Conservation (phyloP, 2,329 filamentous ascomycete genomes). For the Pestalotiopsis sp. region DNA sequence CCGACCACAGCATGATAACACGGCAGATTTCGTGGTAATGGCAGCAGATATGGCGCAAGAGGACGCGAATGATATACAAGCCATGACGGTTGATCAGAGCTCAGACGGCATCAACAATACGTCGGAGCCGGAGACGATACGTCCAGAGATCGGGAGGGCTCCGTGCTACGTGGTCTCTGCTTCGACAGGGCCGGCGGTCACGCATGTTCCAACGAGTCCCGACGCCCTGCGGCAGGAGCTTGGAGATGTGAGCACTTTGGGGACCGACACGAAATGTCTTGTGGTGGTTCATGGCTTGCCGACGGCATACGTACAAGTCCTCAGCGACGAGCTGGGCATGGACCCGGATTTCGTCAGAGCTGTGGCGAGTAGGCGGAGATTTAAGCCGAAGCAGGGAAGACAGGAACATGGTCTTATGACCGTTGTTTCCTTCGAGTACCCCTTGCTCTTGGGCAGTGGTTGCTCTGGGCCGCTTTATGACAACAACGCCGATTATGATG, state of each 20-base stretch:
- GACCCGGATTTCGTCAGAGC: conserved; percentile 35
- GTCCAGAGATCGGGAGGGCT: not conserved
- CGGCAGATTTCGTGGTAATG: not conserved
- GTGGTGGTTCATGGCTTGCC: conserved; percentile 29
- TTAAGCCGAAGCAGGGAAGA: conserved; percentile 22
- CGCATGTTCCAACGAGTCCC: not conserved
- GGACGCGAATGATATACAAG: not conserved
- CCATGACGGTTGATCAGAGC: not conserved
- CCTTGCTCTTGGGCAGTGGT: not conserved
- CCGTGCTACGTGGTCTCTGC: not conserved
- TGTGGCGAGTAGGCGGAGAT: conserved; percentile 25
- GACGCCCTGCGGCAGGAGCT: not conserved
- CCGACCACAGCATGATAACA: not conserved
- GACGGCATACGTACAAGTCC: conserved; percentile 21
- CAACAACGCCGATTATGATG: not conserved
- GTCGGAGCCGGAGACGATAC: not conserved
- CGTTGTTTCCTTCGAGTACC: not conserved
- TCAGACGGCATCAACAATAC: not conserved
- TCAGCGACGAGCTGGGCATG: conserved; percentile 26
- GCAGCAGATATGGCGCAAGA: not conserved
- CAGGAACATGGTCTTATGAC: not conserved
- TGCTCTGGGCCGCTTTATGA: not conserved
- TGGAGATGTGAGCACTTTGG: not conserved
- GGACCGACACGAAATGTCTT: not conserved
- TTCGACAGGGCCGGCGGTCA: not conserved